Conservation (phyloP, 1,284 basidiomycete species). For the Neolentinus lepideus region DNA sequence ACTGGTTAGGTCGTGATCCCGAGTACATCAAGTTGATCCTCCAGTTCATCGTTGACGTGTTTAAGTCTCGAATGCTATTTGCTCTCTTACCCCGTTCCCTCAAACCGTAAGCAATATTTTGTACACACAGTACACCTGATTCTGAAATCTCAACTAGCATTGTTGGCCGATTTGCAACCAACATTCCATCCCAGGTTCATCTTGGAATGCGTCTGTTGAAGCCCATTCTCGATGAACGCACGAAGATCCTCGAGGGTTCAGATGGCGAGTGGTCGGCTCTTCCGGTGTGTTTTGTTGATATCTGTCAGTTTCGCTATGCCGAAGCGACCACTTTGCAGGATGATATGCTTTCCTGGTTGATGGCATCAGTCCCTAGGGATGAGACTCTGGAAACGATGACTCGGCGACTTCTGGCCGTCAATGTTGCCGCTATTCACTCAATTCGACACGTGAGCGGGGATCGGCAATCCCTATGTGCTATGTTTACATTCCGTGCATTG, state of each 20-base stretch:
- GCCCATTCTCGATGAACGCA: slow-evolving; percentile 11
- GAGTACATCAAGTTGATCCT: slow-evolving; percentile 20
- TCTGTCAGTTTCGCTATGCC: neutral
- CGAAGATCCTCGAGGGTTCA: slow-evolving; percentile 4
- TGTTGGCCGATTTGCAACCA: neutral
- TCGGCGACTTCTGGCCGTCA: slow-evolving; percentile 8
- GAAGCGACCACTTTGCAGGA: slow-evolving; percentile 1
- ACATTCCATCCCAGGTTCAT: too few relatives aligned
- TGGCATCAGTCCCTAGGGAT: slow-evolving; percentile 1
- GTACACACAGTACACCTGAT: neutral
- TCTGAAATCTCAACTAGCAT: neutral
- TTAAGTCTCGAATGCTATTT: slow-evolving; percentile 10
- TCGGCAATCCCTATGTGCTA: neutral
- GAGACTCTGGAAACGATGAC: slow-evolving; percentile 4
- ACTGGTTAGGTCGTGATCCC: slow-evolving; percentile 19
- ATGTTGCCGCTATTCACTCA: slow-evolving; percentile 9
- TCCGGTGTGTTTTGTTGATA: slow-evolving; percentile 12
- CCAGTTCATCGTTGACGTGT: slow-evolving; percentile 10
- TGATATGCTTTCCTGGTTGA: slow-evolving; percentile 7
- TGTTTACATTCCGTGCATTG: neutral
- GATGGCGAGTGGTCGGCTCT: slow-evolving; percentile 16
- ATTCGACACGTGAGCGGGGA: neutral
- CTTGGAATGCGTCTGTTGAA: neutral
- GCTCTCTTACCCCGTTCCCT: slow-evolving; percentile 12
- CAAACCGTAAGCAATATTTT: slow-evolving; percentile 7